Evolutionary conservation across 2,329 filamentous ascomycete genomes (phyloP), one percentile per base, ranked within the genome.

Genomic region (Pseudopyrenochaeta lycopersici): DNA sequence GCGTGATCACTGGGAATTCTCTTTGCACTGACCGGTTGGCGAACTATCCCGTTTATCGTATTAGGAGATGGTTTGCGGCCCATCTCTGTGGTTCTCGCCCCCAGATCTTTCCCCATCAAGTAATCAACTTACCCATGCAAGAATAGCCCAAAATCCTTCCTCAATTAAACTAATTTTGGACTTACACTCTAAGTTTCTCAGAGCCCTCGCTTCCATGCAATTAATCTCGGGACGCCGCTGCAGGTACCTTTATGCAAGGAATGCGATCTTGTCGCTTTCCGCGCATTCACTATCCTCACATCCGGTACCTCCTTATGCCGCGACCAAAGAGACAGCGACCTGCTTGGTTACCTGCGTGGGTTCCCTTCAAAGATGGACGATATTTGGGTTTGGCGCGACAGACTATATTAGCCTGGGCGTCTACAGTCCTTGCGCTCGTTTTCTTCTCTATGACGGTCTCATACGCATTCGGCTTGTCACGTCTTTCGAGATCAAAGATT

Each of bases 281-380:
- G 53, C 57, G 57, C 51, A 54, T 60, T 58, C 45, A 32, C 42
- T 29, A 30, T 41, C 21, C 44, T 36, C 31, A 56, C 48, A 52
- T 50, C 55, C 51, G 46, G n/a, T 17, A n/a, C 10, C 36, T 30
- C 29, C 7, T 40, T 17, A 56, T 62, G 58, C 42, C 58, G 35
- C 49, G 56, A 52, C 55, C 23, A n/a, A 54, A 53, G 30, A 52
- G 58, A 46, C 55, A 56, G 43, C 51, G 58, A 47, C 58, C 58
- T 27, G 7, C 43, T 3, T 62, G 58, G 58, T 47, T 62, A 5
- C 58, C 55, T 17, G 3, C 38, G 11, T 56, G 38, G 42, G 23
- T 62, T 31, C 58, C 56, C 2, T 62, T 47, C 40, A 62, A 62
- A 56, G 58, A 62, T 49, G 58, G 58, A 9, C 41, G 55, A 17